A percentile compares a stretch with the other conserved stretches of the same genome.
Conservation (phyloP, 345 rosid genomes). For the Salix koriyanagi region DNA sequence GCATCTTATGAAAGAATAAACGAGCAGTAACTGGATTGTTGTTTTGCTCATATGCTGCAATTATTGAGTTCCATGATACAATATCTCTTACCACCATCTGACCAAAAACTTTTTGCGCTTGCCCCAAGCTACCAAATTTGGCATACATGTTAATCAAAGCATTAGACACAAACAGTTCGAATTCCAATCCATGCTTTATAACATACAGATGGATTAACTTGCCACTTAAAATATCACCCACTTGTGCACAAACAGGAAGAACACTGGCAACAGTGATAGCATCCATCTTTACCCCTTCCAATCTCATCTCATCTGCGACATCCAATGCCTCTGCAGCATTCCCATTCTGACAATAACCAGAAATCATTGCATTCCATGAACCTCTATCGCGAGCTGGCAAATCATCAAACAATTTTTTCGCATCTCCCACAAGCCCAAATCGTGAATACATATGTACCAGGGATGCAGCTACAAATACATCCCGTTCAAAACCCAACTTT, state of each 20-base stretch:
- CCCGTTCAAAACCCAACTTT: constrained; percentile 54
- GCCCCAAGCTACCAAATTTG: constrained; percentile 58
- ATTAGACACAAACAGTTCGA: constrained; percentile 55
- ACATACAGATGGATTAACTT: constrained; percentile 50
- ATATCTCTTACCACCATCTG: constrained; percentile 47
- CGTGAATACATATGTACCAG: constrained; percentile 73
- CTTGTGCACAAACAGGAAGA: constrained; percentile 68
- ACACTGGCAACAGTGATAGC: constrained; percentile 66
- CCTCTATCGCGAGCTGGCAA: constrained; percentile 55
- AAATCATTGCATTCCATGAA: constrained; percentile 89
- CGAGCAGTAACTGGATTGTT: constrained; percentile 50
- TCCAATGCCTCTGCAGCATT: constrained; percentile 55
- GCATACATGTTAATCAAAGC: constrained; percentile 83
- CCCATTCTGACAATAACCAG: constrained; percentile 67
- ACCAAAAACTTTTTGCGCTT: constrained; percentile 51
- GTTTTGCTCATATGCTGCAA: constrained; percentile 64
- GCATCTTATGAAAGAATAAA: constrained; percentile 58
- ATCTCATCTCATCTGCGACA: constrained; percentile 59
- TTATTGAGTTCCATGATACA: constrained; percentile 86
- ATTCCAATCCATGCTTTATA: constrained; percentile 42
- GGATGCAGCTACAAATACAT: constrained; percentile 63
- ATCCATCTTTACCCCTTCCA: constrained; percentile 57
- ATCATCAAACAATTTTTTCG: constrained; percentile 52
- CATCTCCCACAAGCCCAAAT: constrained; percentile 48
- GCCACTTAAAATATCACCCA: constrained; percentile 59